Percentiles rank a stretch among this genome's conserved stretches.
Conservation (phyloP, 495 filamentous ascomycete genomes). For the Aspergillus biplanus region DNA sequence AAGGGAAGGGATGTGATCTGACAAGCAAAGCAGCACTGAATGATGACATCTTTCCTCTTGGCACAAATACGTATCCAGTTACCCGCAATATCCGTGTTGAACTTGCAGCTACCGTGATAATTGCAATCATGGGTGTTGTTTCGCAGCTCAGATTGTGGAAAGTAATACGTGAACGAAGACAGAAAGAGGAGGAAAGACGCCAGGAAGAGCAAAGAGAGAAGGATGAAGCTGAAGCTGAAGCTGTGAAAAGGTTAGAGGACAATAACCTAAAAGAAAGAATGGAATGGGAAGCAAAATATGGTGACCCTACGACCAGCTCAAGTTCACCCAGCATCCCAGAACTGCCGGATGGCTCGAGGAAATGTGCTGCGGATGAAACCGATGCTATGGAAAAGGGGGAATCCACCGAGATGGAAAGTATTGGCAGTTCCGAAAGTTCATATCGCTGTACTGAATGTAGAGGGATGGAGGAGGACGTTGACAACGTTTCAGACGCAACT, state of each 20-base stretch:
- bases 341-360: constrained; percentile 34
- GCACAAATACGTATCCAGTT: constrained; percentile 76
- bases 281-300: constrained; percentile 81
- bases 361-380: constrained; percentile 25
- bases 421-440: constrained; percentile 28
- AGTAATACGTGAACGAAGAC: constrained; percentile 74
- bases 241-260: constrained; percentile 69
- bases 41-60: constrained; percentile 74
- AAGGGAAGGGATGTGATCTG: constrained; percentile 7
- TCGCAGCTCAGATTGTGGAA: constrained; percentile 89
- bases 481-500: constrained; percentile 20
- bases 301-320: constrained; percentile 41
- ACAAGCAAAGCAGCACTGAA: constrained; percentile 63
- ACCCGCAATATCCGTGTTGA: constrained; percentile 88
- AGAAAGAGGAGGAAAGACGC: constrained; percentile 59
- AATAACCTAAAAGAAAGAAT: constrained; percentile 66
- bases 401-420: constrained; percentile 42
- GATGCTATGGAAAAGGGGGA: constrained; percentile 36
- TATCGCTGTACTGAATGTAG: constrained; percentile 32
- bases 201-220: constrained; percentile 60
- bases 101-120: constrained; percentile 73
- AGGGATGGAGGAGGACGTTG: constrained; percentile 31
- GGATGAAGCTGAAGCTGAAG: constrained; percentile 71
- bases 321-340: constrained; percentile 31
- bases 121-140: constrained; percentile 74